Conservation (phyloP, 305 asterid genomes). For the Ilex paraguariensis region DNA sequence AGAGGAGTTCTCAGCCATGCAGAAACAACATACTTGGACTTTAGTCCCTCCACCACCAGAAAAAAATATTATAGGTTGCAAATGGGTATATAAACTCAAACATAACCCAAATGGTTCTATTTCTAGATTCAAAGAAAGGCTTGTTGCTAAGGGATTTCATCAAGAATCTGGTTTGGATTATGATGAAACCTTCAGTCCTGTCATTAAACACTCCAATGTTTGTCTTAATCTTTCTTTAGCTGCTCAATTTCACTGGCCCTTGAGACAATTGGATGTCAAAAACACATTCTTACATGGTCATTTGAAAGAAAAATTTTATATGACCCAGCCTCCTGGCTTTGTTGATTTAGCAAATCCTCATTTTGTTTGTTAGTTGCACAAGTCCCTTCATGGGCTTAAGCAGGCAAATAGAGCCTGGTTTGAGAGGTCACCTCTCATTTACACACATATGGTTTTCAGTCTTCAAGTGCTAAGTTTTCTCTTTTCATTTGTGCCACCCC, state of each 20-base stretch:
- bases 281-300: too few relatives aligned
- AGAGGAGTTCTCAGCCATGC: neutral
- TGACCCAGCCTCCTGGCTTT: too few relatives aligned
- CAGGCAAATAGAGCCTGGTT: too few relatives aligned
- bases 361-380: too few relatives aligned
- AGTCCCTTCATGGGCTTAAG: too few relatives aligned
- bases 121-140: neutral
- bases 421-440: too few relatives aligned
- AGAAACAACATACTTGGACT: neutral
- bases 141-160: neutral
- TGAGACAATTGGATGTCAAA: too few relatives aligned
- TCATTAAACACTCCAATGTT: neutral
- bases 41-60: neutral
- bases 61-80: neutral
- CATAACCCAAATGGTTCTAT: neutral
- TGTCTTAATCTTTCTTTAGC: neutral
- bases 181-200: constrained; percentile 2
- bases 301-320: too few relatives aligned
- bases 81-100: neutral
- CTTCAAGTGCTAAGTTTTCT: too few relatives aligned
- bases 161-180: neutral
- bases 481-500: too few relatives aligned
- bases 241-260: neutral
- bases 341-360: too few relatives aligned
- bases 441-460: too few relatives aligned